Conservation (phyloP, 768 basidiomycete species). For the Trametopsis cervina region DNA sequence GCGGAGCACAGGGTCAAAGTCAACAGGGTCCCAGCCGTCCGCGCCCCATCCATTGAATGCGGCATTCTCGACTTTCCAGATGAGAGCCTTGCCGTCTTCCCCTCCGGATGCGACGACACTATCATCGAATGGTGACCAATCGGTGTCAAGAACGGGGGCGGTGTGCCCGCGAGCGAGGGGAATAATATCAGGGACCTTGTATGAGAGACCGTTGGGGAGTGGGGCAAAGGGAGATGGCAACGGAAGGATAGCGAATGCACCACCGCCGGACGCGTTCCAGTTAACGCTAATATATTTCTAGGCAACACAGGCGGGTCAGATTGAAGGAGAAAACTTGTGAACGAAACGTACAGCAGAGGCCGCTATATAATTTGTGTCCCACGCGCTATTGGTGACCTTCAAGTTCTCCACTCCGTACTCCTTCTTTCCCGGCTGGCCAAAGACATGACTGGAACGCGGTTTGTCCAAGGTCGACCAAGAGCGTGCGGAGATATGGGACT, state of each 20-base stretch:
- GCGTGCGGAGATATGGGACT: background rate
- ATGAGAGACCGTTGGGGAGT: slow-evolving; percentile 45
- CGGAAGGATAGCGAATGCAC: slow-evolving; percentile 92
- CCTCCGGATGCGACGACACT: slow-evolving; percentile 83
- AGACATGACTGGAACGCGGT: slow-evolving; percentile 71
- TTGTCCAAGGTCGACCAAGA: background rate
- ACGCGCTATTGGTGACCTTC: slow-evolving; percentile 83
- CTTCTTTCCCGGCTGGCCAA: slow-evolving; percentile 82
- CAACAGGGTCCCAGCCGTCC: slow-evolving; percentile 75
- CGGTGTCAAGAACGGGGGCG: slow-evolving; percentile 86
- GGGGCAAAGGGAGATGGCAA: slow-evolving; percentile 64
- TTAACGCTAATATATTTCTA: slow-evolving; percentile 77
- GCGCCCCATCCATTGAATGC: slow-evolving; percentile 80
- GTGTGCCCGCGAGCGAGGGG: slow-evolving; percentile 87
- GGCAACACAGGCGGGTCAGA: slow-evolving; percentile 1
- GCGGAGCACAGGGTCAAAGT: slow-evolving; percentile 80
- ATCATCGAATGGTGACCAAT: slow-evolving; percentile 95
- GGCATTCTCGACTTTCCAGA: slow-evolving; percentile 75
- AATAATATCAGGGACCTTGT: slow-evolving; percentile 86
- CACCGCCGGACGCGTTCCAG: slow-evolving; percentile 90
- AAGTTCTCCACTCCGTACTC: slow-evolving; percentile 76
- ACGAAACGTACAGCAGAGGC: slow-evolving; percentile 65
- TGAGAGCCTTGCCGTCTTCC: slow-evolving; percentile 89
- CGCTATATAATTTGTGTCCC: slow-evolving; percentile 92
- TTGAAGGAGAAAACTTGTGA: slow-evolving; percentile 3